A percentile compares a stretch with the other conserved stretches of the same genome.
phyloP scores from a whole-genome alignment of 345 rosid species.

The Turritis glabra region DNA sequence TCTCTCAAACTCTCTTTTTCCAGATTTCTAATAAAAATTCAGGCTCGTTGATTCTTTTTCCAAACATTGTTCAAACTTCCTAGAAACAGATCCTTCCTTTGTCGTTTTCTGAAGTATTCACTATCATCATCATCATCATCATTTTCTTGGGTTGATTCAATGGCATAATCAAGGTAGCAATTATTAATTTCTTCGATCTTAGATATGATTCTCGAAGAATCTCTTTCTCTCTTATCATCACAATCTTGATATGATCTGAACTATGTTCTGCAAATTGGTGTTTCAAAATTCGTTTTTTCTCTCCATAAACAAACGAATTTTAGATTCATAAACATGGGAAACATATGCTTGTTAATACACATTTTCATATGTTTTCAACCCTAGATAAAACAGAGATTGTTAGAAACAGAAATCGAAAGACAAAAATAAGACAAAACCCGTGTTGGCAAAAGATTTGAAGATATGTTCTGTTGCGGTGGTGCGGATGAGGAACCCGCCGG shows the following conservation, averaged over 20 bases:
- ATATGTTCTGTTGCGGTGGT: conserved; percentile 91
- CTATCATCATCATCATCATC: not conserved
- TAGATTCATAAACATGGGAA: not conserved
- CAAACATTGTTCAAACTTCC: conserved; percentile 9
- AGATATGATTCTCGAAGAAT: not conserved
- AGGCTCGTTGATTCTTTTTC: conserved; percentile 4
- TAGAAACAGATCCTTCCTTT: conserved; percentile 17
- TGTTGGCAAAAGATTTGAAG: conserved; percentile 30
- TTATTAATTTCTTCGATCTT: conserved; percentile 14
- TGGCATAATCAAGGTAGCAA: conserved; percentile 32
- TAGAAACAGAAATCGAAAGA: conserved; percentile 24
- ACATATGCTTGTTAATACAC: not conserved
- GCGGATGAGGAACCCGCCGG: conserved; percentile 78
- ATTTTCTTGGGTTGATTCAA: conserved; percentile 9
- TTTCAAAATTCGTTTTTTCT: not conserved
- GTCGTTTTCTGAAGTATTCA: conserved; percentile 8
- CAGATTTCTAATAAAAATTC: conserved; percentile 17
- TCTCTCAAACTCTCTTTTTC: not conserved
- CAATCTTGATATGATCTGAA: not conserved
- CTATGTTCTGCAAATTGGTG: not conserved
- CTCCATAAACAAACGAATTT: not conserved
- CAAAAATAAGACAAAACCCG: conserved; percentile 22
- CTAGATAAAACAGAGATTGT: conserved; percentile 20
- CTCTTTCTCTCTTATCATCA: too few species aligned
- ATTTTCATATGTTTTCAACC: conserved; percentile 20